Base-by-base conservation (phyloP, 768 basidiomycete species). In the Boletus speciosus region DNA sequence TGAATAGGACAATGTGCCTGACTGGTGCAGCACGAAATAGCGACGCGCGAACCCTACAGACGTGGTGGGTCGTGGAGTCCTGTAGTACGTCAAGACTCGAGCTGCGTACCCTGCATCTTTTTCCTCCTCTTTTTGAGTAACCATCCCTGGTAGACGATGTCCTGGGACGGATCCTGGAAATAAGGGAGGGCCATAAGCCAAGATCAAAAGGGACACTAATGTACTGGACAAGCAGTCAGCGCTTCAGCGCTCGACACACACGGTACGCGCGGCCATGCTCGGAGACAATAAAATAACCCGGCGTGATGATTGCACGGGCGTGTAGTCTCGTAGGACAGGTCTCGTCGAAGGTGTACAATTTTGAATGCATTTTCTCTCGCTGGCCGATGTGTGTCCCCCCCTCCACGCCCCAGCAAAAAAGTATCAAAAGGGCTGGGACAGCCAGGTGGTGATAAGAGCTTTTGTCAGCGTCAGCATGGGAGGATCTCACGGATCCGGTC, bases 91-190 rank as follows among this genome's bases (percentile, higher is more conserved):
- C 21, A 10, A 47, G 31, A 51, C 34, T 32, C 8, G 35, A 43
- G 38, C 37, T 51, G 52, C 70, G 47, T 61, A 85, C 90, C 90
- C 76, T 93, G 91, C 86, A 92, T 85, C 74, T 82, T 90, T 78
- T 90, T 91, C 59, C 90, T 76, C 61, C 90, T 77, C 73, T 93
- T 93, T 75, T 93, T 93, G 56, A 93, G 76, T 6, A 92, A 72
- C 89, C 89, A 93, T 73, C 90, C 90, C 61, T 88, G 78, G 47
- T 73, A 77, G 5, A 87, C 58, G 47, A 83, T 64, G 31, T 61
- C 62, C 25, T 67, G 56, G 25, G 49, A 34, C 23, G 52, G 38
- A 39, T 52, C 44, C 34, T 49, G 55, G 51, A 61, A 47, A 48
- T 50, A 42, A 47, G 58, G 47, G 50, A 52, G 47, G 23, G 39